phyloP scores from a whole-genome alignment of 108 stramenopile species.

The Schizochytrium sp. region DNA sequence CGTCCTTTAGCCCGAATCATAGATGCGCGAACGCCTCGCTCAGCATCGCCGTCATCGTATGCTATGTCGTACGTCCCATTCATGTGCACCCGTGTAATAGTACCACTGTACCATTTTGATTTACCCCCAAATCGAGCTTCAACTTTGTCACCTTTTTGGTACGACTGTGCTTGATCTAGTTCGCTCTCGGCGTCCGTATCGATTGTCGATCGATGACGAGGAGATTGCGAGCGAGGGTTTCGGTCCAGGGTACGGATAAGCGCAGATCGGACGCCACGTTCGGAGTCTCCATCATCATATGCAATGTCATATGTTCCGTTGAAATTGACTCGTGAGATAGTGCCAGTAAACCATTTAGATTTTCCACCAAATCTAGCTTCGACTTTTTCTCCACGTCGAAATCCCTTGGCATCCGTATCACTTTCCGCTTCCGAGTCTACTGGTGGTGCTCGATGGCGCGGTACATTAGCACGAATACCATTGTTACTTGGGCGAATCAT shows the following conservation, averaged over 20 bases:
- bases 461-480: no score
- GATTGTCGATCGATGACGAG: background rate
- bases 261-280: background rate
- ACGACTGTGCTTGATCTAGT: background rate
- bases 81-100: background rate
- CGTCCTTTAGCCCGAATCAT: background rate
- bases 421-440: background rate
- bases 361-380: constrained; percentile 42
- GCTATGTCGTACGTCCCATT: background rate
- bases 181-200: constrained; percentile 2
- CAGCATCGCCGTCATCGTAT: constrained; percentile 16
- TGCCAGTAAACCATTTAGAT: constrained; percentile 39
- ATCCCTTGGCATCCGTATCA: background rate
- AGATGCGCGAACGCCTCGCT: background rate
- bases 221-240: background rate
- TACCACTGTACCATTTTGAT: background rate
- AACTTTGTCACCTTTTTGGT: background rate
- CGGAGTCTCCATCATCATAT: constrained; percentile 64
- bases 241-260: background rate
- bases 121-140: constrained; percentile 4
- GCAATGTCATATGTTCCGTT: constrained; percentile 55
- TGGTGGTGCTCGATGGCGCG: no score
- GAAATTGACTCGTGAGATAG: constrained; percentile 14
- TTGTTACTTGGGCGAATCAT: background rate
- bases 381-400: constrained; percentile 10